Percentiles rank a stretch among this genome's conserved stretches.
phyloP scores from a whole-genome alignment of 257 asterid species.

The Jaltomata sinuosa region DNA sequence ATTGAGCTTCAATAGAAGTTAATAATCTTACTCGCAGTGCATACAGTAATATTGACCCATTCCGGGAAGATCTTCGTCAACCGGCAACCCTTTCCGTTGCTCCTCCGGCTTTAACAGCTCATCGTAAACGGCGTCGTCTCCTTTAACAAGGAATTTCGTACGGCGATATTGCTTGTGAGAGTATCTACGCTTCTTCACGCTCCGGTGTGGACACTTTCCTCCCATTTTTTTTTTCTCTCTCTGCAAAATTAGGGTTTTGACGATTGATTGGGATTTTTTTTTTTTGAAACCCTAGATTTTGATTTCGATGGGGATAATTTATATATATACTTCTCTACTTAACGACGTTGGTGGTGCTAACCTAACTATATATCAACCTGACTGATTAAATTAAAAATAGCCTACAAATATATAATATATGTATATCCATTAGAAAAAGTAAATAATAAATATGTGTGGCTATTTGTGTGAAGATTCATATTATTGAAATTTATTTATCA shows the following conservation, averaged over 20 bases:
- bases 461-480: too few relatives aligned
- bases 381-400: too few relatives aligned
- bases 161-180: slow-evolving; percentile 65
- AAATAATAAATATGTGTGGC: too few relatives aligned
- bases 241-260: slow-evolving; percentile 6
- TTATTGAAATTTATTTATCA: neutral
- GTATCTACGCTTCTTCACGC: slow-evolving; percentile 57
- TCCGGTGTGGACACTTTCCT: slow-evolving; percentile 90
- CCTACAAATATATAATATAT: too few relatives aligned
- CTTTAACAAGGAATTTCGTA: slow-evolving; percentile 44
- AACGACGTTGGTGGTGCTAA: neutral
- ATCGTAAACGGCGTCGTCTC: slow-evolving; percentile 81
- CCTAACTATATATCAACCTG: too few relatives aligned
- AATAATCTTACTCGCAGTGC: slow-evolving; percentile 92
- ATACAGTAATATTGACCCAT: slow-evolving; percentile 86
- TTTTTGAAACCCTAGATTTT: slow-evolving; percentile 21
- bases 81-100: slow-evolving; percentile 34
- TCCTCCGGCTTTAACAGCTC: slow-evolving; percentile 53
- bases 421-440: too few relatives aligned
- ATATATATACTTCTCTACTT: neutral
- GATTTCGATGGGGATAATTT: neutral
- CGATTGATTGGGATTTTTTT: neutral
- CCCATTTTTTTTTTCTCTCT: slow-evolving; percentile 41
- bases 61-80: slow-evolving; percentile 92
- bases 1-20: neutral